A percentile compares a stretch with the other conserved stretches of the same genome.
phyloP scores from a whole-genome alignment of 345 rosid genomes.

The Eucalyptus lansdowneana region DNA sequence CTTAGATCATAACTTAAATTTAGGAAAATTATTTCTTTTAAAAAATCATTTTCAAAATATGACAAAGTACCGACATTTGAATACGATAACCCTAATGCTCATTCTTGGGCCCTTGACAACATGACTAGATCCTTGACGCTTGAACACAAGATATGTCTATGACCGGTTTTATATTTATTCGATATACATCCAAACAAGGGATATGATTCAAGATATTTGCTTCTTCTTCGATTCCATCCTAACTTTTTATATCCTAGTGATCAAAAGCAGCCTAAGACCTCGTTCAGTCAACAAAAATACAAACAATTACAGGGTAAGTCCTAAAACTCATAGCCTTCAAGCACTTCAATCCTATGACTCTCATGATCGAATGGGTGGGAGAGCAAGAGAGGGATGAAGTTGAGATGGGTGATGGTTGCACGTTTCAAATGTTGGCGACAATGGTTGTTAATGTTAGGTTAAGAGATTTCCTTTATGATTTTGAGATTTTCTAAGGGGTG shows the following conservation, averaged over 20 bases:
- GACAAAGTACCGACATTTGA: no score
- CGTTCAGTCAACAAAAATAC: no score
- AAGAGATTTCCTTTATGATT: background rate
- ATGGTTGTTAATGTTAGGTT: background rate
- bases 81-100: no score
- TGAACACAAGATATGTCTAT: background rate
- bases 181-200: background rate
- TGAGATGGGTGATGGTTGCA: background rate
- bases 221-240: no score
- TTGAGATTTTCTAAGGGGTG: background rate
- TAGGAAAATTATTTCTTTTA: accelerated
- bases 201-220: background rate
- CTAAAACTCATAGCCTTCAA: background rate
- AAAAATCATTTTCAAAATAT: no score
- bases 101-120: no score
- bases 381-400: background rate
- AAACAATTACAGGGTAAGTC: background rate
- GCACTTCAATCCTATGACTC: background rate
- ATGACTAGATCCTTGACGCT: accelerated
- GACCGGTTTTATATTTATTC: background rate
- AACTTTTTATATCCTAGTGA: background rate
- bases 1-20: accelerated
- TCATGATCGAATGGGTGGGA: background rate
- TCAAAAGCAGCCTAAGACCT: background rate
- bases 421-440: background rate